Conservation (phyloP, 108 stramenopile species). For the Cyclotella kingstonii region DNA sequence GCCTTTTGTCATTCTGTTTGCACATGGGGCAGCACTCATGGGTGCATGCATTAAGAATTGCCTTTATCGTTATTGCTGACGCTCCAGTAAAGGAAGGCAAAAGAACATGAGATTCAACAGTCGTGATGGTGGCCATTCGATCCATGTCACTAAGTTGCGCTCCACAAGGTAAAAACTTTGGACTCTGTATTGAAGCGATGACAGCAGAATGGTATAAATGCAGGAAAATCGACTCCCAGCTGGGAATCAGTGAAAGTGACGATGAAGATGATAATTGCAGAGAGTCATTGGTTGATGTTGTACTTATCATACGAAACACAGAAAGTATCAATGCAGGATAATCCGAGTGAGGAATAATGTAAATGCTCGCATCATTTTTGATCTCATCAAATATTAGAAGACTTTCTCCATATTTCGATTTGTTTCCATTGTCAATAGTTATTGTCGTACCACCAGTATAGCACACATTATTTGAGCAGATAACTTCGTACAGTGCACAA, state of each 20-base stretch:
- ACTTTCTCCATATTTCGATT: background rate
- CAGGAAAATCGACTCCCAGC: slow-evolving; percentile 32
- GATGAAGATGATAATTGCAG: background rate
- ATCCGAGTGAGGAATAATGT: slow-evolving; percentile 35
- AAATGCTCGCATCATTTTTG: slow-evolving; percentile 14
- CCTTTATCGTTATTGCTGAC: slow-evolving; percentile 18
- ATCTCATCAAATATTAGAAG: slow-evolving; percentile 3
- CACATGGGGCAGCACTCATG: slow-evolving; percentile 24
- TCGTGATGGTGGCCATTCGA: slow-evolving; percentile 18
- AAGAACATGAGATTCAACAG: slow-evolving; percentile 36
- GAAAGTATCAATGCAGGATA: slow-evolving; percentile 39
- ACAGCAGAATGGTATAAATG: slow-evolving; percentile 33
- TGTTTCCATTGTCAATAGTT: background rate
- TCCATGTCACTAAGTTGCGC: slow-evolving; percentile 1
- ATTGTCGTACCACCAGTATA: slow-evolving; percentile 6
- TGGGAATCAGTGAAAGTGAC: background rate
- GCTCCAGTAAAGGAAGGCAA: slow-evolving; percentile 33
- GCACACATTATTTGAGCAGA: slow-evolving; percentile 22
- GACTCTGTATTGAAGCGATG: slow-evolving; percentile 6
- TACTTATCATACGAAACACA: slow-evolving; percentile 33
- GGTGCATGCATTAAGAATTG: slow-evolving; percentile 22
- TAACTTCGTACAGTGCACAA: slow-evolving; percentile 18
- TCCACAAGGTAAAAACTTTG: background rate
- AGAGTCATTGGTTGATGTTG: background rate
- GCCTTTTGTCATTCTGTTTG: slow-evolving; percentile 7